Evolutionary conservation across 2,329 filamentous ascomycete genomes (phyloP).

Genomic region (Penicillium sclerotiorum): DNA sequence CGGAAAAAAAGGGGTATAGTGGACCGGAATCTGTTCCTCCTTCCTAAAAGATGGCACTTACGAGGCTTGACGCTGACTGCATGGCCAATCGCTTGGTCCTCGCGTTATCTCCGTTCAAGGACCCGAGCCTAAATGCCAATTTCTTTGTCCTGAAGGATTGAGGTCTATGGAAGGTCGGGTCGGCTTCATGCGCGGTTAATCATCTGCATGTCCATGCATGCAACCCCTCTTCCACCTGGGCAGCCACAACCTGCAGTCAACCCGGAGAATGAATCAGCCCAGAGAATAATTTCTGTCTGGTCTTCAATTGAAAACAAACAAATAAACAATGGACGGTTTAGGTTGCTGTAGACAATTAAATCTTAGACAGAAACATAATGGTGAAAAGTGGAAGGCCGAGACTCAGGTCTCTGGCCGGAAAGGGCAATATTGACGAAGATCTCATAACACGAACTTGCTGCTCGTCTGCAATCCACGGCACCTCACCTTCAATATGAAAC

Average conservation of each 20-base stretch:
- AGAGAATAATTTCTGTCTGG: too few species aligned
- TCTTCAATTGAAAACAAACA: too few species aligned
- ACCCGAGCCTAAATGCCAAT: neutral
- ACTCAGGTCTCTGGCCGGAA: neutral
- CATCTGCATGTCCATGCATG: neutral
- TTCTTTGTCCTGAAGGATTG: neutral
- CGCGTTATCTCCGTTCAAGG: neutral
- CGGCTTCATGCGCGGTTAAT: neutral
- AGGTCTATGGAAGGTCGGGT: neutral
- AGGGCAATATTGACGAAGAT: neutral
- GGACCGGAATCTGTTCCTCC: conserved; percentile 6
- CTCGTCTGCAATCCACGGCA: neutral
- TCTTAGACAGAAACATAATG: neutral
- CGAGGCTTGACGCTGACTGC: too few species aligned
- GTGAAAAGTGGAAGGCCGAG: neutral
- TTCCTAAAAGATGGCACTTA: conserved; percentile 13
- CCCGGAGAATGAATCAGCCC: too few species aligned
- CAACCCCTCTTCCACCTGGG: too few species aligned
- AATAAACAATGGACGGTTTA: too few species aligned
- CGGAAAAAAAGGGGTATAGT: conserved; percentile 8
- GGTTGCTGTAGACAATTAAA: neutral
- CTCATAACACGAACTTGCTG: neutral
- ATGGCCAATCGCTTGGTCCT: neutral
- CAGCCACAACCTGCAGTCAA: too few species aligned
- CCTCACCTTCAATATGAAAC: neutral